A percentile compares a stretch with the other conserved stretches of the same genome.
Evolutionary conservation across 202 grass and related monocot genomes (phyloP).

Genomic region (Hordeum pubiflorum): DNA sequence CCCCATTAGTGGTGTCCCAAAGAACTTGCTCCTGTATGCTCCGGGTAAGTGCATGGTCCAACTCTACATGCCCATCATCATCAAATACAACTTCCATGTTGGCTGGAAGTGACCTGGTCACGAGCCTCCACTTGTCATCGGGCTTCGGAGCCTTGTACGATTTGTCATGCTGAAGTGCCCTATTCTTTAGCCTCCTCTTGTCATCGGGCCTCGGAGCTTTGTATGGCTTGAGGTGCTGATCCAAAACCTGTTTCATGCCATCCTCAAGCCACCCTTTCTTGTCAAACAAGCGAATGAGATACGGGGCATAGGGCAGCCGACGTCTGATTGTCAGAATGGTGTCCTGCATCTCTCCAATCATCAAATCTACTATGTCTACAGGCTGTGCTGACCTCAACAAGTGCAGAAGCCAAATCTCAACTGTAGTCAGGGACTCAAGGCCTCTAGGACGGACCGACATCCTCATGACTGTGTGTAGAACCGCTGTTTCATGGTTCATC

Average conservation of each 20-base stretch:
- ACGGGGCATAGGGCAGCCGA: not conserved
- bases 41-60: not conserved
- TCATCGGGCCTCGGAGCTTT: not conserved
- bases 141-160: not conserved
- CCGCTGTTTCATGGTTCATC: not conserved
- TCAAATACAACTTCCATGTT: not conserved
- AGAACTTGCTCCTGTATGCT: not conserved
- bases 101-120: not conserved
- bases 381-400: not conserved
- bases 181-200: not conserved
- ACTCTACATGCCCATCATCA: not conserved
- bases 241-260: not conserved
- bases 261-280: not conserved
- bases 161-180: not conserved
- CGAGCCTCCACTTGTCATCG: not conserved
- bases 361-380: not conserved
- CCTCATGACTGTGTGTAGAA: not conserved
- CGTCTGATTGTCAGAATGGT: not conserved
- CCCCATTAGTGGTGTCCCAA: not conserved
- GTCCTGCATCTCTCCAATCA: not conserved
- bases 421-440: not conserved
- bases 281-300: not conserved
- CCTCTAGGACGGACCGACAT: not conserved
- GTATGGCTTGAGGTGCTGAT: not conserved
- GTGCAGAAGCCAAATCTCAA: conserved; percentile 4